A percentile compares a stretch with the other conserved stretches of the same genome.
Conservation (phyloP, 345 rosid genomes). For the Clarkia xantiana region DNA sequence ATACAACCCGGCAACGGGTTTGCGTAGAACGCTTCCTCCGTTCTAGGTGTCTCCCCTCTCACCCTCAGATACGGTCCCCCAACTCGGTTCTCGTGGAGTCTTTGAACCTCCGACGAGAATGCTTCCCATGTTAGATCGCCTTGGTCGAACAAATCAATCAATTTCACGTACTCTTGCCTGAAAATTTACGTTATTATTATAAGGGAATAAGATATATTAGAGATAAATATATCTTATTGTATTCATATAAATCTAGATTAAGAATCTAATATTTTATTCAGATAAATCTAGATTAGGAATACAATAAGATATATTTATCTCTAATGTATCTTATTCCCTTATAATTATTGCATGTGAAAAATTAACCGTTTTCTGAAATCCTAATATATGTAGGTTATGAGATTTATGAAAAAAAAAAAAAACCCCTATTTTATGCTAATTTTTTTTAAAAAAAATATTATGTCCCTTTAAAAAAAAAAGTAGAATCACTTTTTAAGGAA, state of each 20-base stretch:
- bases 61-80: conserved; percentile 60
- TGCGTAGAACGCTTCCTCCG: conserved; percentile 81
- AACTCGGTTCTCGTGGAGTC: conserved; percentile 41
- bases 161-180: conserved; percentile 54
- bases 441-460: no score
- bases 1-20: conserved; percentile 82
- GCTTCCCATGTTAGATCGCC: conserved; percentile 52
- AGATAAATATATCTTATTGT: neutral
- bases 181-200: neutral
- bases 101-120: conserved; percentile 51
- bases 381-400: no score
- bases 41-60: conserved; percentile 49
- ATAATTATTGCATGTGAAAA: no score
- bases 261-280: no score
- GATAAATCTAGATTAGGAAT: no score
- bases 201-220: neutral
- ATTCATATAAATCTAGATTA: neutral
- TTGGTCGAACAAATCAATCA: conserved; percentile 58
- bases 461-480: no score
- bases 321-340: no score
- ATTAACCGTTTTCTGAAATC: no score
- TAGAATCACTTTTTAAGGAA: no score
- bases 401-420: no score
- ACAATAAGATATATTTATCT: no score
- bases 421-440: no score